A percentile compares a stretch with the other conserved stretches of the same genome.
Conservation (phyloP, 176 grass and related monocot species). For the Bolboschoenus planiculmis region DNA sequence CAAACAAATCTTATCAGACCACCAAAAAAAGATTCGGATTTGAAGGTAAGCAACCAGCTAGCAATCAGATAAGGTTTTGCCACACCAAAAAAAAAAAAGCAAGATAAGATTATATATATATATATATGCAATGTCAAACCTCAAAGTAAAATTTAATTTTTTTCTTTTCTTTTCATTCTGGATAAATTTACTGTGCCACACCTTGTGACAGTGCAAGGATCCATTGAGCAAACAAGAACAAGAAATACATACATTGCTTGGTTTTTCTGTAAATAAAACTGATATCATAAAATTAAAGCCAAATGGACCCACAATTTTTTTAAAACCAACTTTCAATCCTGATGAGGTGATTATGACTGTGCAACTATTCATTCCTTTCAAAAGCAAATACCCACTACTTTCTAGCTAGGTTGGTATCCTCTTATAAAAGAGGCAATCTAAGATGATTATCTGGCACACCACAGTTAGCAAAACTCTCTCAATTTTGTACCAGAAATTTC, state of each 20-base stretch:
- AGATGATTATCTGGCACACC: slow-evolving; percentile 15
- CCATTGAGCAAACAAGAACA: neutral
- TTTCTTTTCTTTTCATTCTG: neutral
- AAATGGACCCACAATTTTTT: slow-evolving; percentile 19
- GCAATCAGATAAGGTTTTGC: neutral
- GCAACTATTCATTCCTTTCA: slow-evolving; percentile 37
- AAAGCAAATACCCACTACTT: slow-evolving; percentile 35
- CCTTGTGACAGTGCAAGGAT: neutral
- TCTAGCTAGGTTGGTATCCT: neutral
- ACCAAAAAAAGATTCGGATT: neutral
- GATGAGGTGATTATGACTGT: slow-evolving; percentile 44
- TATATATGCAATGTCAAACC: neutral
- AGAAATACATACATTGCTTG: neutral
- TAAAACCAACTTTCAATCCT: slow-evolving; percentile 37
- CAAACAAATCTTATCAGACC: neutral
- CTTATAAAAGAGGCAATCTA: slow-evolving; percentile 49
- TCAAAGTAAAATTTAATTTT: neutral
- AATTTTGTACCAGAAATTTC: slow-evolving; percentile 16
- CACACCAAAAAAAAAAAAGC: slow-evolving; percentile 8
- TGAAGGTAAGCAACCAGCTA: neutral
- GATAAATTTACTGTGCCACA: neutral
- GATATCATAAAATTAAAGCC: neutral
- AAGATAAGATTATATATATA: neutral
- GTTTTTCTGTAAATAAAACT: neutral
- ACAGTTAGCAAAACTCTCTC: slow-evolving; percentile 20